Percentiles rank a stretch among this genome's conserved stretches.
Evolutionary conservation across 495 filamentous ascomycete species (phyloP).

Genomic region (Neurospora discreta): DNA sequence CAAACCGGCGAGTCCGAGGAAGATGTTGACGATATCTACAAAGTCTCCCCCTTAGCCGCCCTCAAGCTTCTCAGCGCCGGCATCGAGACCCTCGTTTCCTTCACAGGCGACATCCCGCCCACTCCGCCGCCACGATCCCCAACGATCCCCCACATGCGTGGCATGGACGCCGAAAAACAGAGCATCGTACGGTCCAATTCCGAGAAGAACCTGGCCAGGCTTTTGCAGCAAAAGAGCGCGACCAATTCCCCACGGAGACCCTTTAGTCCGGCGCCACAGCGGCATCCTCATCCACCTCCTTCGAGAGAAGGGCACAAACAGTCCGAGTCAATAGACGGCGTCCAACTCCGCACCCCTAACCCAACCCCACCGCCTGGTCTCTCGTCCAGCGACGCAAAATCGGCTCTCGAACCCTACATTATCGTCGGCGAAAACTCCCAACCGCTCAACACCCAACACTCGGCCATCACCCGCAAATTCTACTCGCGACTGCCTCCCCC

Average conservation of each 20-base stretch:
- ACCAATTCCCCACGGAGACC: conserved; percentile 8
- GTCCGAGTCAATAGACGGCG: conserved; percentile 28
- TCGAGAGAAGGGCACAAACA: not conserved
- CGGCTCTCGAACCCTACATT: conserved; percentile 34
- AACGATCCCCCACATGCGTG: conserved; percentile 48
- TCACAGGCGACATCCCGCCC: conserved; percentile 63
- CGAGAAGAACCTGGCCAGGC: conserved; percentile 31
- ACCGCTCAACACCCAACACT: conserved; percentile 56
- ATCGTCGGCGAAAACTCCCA: conserved; percentile 51
- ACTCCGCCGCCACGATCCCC: conserved; percentile 55
- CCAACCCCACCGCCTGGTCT: conserved; percentile 11
- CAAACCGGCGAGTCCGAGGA: conserved; percentile 5
- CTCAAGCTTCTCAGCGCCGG: conserved; percentile 64
- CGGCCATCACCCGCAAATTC: conserved; percentile 78
- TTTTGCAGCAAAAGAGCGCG: conserved; percentile 21
- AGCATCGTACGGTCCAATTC: conserved; percentile 43
- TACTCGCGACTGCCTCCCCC: conserved; percentile 77
- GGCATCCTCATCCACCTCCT: conserved; percentile 2
- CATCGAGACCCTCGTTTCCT: conserved; percentile 59
- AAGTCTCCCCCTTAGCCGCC: conserved; percentile 61
- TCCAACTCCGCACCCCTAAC: conserved; percentile 26
- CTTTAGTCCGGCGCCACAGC: not conserved
- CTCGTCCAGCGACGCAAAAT: conserved; percentile 2
- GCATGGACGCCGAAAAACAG: conserved; percentile 47
- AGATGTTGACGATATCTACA: conserved; percentile 50